Evolutionary conservation across 495 filamentous ascomycete species (phyloP).

Genomic region (Talaromyces nanjingensis): DNA sequence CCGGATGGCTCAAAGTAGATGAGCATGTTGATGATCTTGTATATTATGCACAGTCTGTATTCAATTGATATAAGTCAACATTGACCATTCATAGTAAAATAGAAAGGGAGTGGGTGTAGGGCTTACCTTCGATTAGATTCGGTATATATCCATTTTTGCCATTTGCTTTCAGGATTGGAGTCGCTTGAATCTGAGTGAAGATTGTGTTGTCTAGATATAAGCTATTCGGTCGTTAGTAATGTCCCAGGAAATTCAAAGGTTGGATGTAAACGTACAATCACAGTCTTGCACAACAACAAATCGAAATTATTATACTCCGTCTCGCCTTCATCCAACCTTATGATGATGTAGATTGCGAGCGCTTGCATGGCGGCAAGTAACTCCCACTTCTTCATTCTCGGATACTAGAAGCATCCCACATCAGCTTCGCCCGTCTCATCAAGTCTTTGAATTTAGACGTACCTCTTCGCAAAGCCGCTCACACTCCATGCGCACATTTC

Average conservation of each 20-base stretch:
- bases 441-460: constrained; percentile 12
- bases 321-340: constrained; percentile 36
- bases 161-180: constrained; percentile 17
- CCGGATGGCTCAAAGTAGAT: constrained; percentile 37
- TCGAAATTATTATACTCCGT: constrained; percentile 36
- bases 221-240: constrained; percentile 10
- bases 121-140: constrained; percentile 32
- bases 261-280: constrained; percentile 22
- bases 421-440: not conserved
- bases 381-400: constrained; percentile 27
- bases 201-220: constrained; percentile 18
- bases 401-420: constrained; percentile 16
- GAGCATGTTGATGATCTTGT: constrained; percentile 36
- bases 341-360: constrained; percentile 33
- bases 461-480: constrained; percentile 34
- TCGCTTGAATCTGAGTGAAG: constrained; percentile 5
- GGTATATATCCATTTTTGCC: constrained; percentile 40
- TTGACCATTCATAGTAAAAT: constrained; percentile 9
- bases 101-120: not conserved
- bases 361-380: constrained; percentile 38
- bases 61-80: not conserved
- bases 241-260: not conserved
- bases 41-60: constrained; percentile 32
- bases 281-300: constrained; percentile 25
- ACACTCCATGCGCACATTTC: constrained; percentile 38